phyloP scores from a whole-genome alignment of 441 rosid genomes.

The Populus hybrid region DNA sequence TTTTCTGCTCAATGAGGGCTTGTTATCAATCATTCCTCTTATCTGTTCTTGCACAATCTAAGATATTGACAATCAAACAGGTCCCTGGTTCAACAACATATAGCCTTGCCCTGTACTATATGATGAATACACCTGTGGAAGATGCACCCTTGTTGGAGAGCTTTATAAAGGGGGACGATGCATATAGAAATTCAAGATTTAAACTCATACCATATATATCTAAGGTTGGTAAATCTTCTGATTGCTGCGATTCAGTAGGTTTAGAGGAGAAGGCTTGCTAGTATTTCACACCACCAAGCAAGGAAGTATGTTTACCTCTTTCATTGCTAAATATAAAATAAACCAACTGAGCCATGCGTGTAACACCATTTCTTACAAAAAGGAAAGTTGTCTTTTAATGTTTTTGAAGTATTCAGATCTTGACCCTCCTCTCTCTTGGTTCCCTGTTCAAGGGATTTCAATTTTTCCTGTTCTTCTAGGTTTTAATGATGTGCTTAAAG shows the following conservation, averaged over 20 bases:
- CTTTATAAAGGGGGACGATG: constrained; percentile 82
- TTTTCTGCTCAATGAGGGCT: constrained; percentile 1
- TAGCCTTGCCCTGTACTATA: constrained; percentile 80
- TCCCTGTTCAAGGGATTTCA: too few relatives aligned
- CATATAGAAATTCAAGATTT: constrained; percentile 90
- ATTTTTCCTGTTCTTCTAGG: not conserved
- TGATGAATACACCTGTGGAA: constrained; percentile 83
- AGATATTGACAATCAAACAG: constrained; percentile 35
- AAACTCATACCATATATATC: constrained; percentile 98
- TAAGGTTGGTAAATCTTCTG: constrained; percentile 49
- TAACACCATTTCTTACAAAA: too few relatives aligned
- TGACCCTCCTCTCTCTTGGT: not conserved
- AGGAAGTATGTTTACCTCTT: too few relatives aligned
- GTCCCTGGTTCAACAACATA: constrained; percentile 91
- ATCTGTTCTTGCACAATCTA: constrained; percentile 7
- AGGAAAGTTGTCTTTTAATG: not conserved
- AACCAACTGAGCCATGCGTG: too few relatives aligned
- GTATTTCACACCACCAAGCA: not conserved
- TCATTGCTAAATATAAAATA: too few relatives aligned
- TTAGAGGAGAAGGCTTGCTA: not conserved
- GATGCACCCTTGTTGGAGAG: constrained; percentile 77
- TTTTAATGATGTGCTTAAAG: not conserved
- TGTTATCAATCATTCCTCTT: not conserved
- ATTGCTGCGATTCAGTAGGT: constrained; percentile 2
- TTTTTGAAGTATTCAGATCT: too few relatives aligned